phyloP scores from a whole-genome alignment of 192 early-diverging fungal genomes.

The Coemansia sp. region DNA sequence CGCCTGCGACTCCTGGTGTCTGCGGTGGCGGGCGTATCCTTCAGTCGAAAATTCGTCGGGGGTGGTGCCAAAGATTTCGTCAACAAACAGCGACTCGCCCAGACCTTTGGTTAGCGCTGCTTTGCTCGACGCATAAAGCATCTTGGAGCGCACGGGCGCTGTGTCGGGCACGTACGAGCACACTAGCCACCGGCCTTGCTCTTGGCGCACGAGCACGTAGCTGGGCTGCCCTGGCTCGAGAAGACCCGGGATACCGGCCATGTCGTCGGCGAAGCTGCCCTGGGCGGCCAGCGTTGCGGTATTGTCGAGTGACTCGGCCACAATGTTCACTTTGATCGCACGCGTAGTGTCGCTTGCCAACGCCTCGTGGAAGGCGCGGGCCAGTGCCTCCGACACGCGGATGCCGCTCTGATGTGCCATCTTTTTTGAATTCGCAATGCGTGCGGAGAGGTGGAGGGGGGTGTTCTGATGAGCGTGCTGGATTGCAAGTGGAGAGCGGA shows the following conservation, averaged over 20 bases:
- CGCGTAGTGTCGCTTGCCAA: constrained; percentile 26
- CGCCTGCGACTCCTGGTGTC: constrained; percentile 55
- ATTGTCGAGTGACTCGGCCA: constrained; percentile 47
- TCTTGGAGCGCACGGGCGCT: constrained; percentile 83
- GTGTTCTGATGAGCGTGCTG: no score
- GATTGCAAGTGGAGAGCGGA: no score
- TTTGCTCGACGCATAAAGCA: constrained; percentile 89
- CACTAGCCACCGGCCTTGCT: constrained; percentile 65
- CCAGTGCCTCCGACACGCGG: constrained; percentile 24
- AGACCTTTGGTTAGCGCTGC: constrained; percentile 74
- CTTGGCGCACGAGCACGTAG: constrained; percentile 65
- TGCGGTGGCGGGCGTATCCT: constrained; percentile 34
- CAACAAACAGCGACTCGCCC: constrained; percentile 76
- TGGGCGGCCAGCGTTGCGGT: constrained; percentile 28
- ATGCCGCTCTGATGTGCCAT: constrained; percentile 51
- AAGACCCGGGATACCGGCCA: constrained; percentile 44
- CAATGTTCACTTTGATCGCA: constrained; percentile 49
- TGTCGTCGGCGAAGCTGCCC: constrained; percentile 55
- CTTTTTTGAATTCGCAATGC: neutral
- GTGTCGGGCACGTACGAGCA: constrained; percentile 77
- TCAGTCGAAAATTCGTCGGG: constrained; percentile 17
- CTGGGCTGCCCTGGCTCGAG: constrained; percentile 57
- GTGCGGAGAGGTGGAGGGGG: neutral
- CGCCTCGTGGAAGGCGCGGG: constrained; percentile 15
- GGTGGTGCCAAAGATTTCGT: constrained; percentile 77